Conservation (phyloP, 192 early-diverging fungal species). For the Mortierella claussenii region DNA sequence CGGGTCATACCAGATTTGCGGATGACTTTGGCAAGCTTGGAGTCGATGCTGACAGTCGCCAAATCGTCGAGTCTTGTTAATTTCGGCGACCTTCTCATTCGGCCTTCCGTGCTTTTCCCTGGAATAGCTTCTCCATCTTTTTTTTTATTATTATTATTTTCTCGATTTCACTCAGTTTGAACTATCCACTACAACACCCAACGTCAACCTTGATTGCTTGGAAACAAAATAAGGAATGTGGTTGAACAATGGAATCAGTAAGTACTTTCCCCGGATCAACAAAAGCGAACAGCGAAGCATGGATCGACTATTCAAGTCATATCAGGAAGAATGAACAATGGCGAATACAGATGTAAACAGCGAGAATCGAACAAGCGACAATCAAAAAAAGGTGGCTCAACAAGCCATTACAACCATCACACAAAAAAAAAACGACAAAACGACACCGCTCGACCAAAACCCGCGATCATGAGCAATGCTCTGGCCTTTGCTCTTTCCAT, state of each 20-base stretch:
- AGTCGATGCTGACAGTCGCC: constrained; percentile 14
- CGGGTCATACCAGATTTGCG: constrained; percentile 2
- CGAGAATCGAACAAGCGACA: background rate
- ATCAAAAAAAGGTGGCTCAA: background rate
- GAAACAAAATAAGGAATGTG: too few relatives aligned
- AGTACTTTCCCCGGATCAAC: too few relatives aligned
- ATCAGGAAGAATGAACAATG: too few relatives aligned
- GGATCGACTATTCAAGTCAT: too few relatives aligned
- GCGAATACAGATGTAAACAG: background rate
- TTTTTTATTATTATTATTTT: background rate
- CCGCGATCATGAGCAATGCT: background rate
- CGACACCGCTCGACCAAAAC: background rate
- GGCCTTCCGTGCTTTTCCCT: background rate
- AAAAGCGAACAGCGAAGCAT: too few relatives aligned
- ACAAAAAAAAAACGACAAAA: constrained; percentile 12
- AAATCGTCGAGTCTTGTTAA: constrained; percentile 27
- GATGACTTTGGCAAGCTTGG: constrained; percentile 29
- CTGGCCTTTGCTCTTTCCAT: background rate
- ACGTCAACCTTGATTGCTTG: too few relatives aligned
- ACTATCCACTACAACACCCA: too few relatives aligned
- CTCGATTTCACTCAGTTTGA: too few relatives aligned
- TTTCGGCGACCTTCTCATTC: background rate
- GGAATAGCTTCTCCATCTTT: background rate
- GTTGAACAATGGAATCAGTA: too few relatives aligned
- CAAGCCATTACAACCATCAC: background rate